These are phyloP conservation scores for Striga asiatica DNA, from an alignment of 257 asterid species.

Conservation along the genomic window DNA sequence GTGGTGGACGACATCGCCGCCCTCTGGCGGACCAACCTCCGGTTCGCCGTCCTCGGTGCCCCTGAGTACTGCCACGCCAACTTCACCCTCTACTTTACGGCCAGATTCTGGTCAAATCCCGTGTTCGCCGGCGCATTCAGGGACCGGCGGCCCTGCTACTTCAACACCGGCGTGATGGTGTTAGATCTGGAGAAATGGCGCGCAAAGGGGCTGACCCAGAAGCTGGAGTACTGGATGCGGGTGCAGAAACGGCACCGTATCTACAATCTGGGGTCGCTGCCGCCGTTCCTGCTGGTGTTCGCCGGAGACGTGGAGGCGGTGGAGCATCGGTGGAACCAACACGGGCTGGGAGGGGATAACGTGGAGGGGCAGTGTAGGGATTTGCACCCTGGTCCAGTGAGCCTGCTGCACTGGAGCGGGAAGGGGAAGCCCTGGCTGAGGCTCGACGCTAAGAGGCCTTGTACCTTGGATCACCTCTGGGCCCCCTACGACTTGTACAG, in stretches of 20 bases:
- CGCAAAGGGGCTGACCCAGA: conserved; percentile 25
- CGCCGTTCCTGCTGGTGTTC: conserved; percentile 57
- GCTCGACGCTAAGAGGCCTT: conserved; percentile 59
- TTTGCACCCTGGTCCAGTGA: conserved; percentile 80
- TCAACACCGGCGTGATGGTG: conserved; percentile 94
- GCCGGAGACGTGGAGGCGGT: conserved; percentile 61
- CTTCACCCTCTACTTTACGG: conserved; percentile 62
- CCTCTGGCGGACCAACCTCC: conserved; percentile 50
- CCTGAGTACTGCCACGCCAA: conserved; percentile 82
- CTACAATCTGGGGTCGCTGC: conserved; percentile 66
- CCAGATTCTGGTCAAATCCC: conserved; percentile 55
- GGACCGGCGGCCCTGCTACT: conserved; percentile 47
- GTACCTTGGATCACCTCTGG: conserved; percentile 77
- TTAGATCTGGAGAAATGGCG: conserved; percentile 60
- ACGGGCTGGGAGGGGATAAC: conserved; percentile 81
- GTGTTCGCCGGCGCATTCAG: conserved; percentile 27
- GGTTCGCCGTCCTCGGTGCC: conserved; percentile 52
- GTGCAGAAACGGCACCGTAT: conserved; percentile 49
- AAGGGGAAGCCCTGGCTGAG: conserved; percentile 91
- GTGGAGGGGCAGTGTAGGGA: conserved; percentile 59
- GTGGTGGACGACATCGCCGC: conserved; percentile 58
- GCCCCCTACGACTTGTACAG: conserved; percentile 50
- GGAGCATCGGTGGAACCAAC: conserved; percentile 85
- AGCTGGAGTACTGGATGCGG: conserved; percentile 77
- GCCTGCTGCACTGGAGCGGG: conserved; percentile 84